Conservation (phyloP, 345 rosid genomes). For the Salix caprea region DNA sequence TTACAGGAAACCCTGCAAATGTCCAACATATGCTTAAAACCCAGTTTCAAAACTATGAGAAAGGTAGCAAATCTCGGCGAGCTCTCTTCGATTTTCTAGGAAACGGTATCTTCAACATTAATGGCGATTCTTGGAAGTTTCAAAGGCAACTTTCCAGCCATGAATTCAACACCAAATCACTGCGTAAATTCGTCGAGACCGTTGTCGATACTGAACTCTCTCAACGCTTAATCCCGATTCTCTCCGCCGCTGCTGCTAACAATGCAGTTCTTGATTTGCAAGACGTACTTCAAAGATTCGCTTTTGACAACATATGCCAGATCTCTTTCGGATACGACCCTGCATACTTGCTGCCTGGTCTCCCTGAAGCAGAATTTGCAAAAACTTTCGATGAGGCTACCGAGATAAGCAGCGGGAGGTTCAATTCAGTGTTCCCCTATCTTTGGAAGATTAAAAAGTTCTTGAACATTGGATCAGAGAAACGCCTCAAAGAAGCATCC, state of each 20-base stretch:
- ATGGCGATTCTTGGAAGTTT: neutral
- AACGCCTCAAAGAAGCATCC: constrained; percentile 42
- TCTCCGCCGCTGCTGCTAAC: constrained; percentile 2
- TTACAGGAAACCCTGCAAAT: too few relatives aligned
- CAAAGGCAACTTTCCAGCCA: neutral
- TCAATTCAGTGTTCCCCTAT: constrained; percentile 34
- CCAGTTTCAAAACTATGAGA: too few relatives aligned
- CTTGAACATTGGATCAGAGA: constrained; percentile 58
- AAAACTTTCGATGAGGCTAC: constrained; percentile 59
- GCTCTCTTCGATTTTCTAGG: too few relatives aligned
- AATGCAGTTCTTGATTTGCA: constrained; percentile 41
- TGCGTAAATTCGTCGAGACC: neutral
- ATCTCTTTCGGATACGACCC: constrained; percentile 69
- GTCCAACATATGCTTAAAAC: too few relatives aligned
- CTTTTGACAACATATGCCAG: constrained; percentile 56
- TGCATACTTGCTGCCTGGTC: constrained; percentile 42
- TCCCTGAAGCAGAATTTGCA: constrained; percentile 48
- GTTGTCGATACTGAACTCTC: neutral
- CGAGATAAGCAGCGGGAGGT: constrained; percentile 46
- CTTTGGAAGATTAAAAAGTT: constrained; percentile 55
- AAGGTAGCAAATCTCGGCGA: too few relatives aligned
- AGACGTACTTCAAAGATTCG: constrained; percentile 59
- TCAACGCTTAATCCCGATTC: neutral
- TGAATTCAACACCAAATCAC: neutral
- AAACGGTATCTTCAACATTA: neutral